A percentile compares a stretch with the other conserved stretches of the same genome.
Conservation (phyloP, 2,329 filamentous ascomycete genomes). For the Aspergillus novofumigatus region DNA sequence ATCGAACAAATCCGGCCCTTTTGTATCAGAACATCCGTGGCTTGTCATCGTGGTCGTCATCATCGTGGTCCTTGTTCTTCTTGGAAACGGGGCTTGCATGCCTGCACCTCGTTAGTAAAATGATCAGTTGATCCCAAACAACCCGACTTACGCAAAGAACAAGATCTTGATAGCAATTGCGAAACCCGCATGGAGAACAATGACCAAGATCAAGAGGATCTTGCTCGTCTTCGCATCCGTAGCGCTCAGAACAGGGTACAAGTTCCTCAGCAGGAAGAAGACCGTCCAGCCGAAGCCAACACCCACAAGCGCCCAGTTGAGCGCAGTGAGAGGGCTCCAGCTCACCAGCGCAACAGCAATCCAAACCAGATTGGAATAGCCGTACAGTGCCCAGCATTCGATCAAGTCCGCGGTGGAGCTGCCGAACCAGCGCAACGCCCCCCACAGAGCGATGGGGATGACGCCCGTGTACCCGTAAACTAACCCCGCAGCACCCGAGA, state of each 20-base stretch:
- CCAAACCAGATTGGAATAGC: conserved; percentile 96
- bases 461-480: conserved; percentile 93
- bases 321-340: conserved; percentile 77
- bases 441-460: conserved; percentile 81
- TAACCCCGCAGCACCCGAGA: conserved; percentile 86
- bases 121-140: conserved; percentile 4
- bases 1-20: conserved; percentile 2
- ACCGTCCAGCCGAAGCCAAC: conserved; percentile 81
- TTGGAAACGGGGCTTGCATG: conserved; percentile 61
- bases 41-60: conserved; percentile 29
- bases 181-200: conserved; percentile 82
- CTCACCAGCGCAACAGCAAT: conserved; percentile 88
- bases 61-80: conserved; percentile 34
- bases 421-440: conserved; percentile 88
- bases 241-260: conserved; percentile 87
- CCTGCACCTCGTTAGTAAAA: conserved; percentile 22
- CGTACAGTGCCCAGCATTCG: conserved; percentile 93
- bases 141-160: conserved; percentile 70
- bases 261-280: conserved; percentile 76
- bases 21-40: conserved; percentile 25
- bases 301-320: conserved; percentile 92
- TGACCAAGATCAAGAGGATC: conserved; percentile 75
- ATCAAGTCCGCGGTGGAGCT: conserved; percentile 89
- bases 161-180: conserved; percentile 92
- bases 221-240: conserved; percentile 91